Conservation (phyloP, 257 asterid species). For the Plectranthus barbatus region DNA sequence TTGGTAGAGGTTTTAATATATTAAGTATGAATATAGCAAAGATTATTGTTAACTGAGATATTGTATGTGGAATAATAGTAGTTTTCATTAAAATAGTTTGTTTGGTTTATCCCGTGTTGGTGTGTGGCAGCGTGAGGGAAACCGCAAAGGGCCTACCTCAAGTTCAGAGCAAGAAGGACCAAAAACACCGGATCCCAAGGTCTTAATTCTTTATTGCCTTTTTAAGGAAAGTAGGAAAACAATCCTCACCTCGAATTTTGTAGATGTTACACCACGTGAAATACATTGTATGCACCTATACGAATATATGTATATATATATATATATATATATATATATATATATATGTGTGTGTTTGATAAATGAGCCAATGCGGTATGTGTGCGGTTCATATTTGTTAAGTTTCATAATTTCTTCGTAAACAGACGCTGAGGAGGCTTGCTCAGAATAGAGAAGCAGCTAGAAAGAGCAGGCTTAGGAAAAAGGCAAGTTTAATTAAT, state of each 20-base stretch:
- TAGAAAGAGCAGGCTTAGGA: constrained; percentile 85
- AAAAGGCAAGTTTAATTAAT: constrained; percentile 40
- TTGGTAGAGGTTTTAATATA: not conserved
- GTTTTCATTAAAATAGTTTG: not conserved
- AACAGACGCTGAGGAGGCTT: constrained; percentile 79
- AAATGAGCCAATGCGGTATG: constrained; percentile 7
- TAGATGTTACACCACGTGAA: not conserved
- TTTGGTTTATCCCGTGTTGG: not conserved
- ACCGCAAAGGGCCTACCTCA: constrained; percentile 52
- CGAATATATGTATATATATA: too few species aligned
- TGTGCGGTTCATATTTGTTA: not conserved
- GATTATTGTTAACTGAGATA: constrained; percentile 19
- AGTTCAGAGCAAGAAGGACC: constrained; percentile 66
- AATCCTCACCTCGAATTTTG: not conserved
- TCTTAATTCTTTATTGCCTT: constrained; percentile 9
- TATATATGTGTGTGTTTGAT: not conserved
- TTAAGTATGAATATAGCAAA: not conserved
- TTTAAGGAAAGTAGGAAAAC: not conserved
- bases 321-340: too few species aligned
- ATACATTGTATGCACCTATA: not conserved
- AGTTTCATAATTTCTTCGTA: not conserved
- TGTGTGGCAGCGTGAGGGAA: constrained; percentile 70
- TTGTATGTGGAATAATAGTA: not conserved
- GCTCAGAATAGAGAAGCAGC: constrained; percentile 99
- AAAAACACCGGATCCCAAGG: constrained; percentile 88